A percentile compares a stretch with the other conserved stretches of the same genome.
Conservation (phyloP, 352 stramenopile genomes). For the Phytophthora palmivora region DNA sequence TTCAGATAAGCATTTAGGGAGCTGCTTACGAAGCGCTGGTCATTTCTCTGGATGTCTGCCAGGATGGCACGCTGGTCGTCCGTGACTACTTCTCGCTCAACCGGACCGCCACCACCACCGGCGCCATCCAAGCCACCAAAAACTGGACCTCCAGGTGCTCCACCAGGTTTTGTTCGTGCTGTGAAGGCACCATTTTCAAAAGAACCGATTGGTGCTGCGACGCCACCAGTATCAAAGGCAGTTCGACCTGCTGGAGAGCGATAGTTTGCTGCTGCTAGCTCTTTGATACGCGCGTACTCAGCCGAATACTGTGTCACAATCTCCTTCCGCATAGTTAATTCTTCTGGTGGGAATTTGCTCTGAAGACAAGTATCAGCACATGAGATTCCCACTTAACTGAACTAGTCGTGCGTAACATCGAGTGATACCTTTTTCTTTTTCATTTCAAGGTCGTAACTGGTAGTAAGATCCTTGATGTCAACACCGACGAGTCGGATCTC, state of each 20-base stretch:
- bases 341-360: conserved; percentile 81
- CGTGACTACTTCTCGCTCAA: conserved; percentile 62
- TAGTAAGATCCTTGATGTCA: conserved; percentile 78
- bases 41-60: conserved; percentile 82
- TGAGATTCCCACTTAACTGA: not conserved
- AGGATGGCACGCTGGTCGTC: conserved; percentile 72
- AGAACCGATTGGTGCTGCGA: conserved; percentile 52
- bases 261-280: conserved; percentile 68
- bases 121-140: conserved; percentile 40
- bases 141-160: conserved; percentile 26
- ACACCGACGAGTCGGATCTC: conserved; percentile 77
- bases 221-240: conserved; percentile 54
- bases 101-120: conserved; percentile 30
- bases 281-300: conserved; percentile 82
- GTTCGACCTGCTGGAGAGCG: conserved; percentile 53
- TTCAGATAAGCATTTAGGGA: not conserved
- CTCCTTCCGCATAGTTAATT: conserved; percentile 82
- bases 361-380: conserved; percentile 21
- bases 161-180: conserved; percentile 33
- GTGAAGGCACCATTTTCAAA: conserved; percentile 78
- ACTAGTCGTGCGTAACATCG: no score
- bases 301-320: conserved; percentile 82
- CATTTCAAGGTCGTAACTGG: conserved; percentile 71
- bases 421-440: conserved; percentile 84
- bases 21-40: conserved; percentile 80